phyloP scores from a whole-genome alignment of 1,139 yeast species.

The Blastobotrys petasosporus region DNA sequence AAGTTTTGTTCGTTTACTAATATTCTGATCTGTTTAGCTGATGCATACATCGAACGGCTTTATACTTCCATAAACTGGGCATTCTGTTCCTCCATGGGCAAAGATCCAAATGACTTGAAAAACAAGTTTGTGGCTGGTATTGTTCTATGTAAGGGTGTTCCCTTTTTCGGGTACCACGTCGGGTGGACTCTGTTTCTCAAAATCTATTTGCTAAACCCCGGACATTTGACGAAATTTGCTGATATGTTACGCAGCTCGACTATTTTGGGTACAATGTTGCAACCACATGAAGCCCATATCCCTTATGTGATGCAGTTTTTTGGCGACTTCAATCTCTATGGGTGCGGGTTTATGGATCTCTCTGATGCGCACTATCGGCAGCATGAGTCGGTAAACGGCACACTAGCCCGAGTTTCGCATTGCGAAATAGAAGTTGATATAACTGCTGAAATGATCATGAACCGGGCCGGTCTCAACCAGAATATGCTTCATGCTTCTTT shows the following conservation, averaged over 20 bases:
- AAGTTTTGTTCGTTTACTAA: conserved; percentile 11
- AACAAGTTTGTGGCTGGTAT: conserved; percentile 58
- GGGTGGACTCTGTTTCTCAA: conserved; percentile 63
- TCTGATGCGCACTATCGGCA: conserved; percentile 18
- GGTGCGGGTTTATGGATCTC: conserved; percentile 69
- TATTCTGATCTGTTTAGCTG: conserved; percentile 15
- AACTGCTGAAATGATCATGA: conserved; percentile 50
- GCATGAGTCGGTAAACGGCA: not conserved
- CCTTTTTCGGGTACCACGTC: conserved; percentile 76
- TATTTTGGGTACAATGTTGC: conserved; percentile 35
- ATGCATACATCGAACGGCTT: conserved; percentile 22
- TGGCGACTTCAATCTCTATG: conserved; percentile 75
- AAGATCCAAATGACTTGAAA: conserved; percentile 26
- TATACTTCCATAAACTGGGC: conserved; percentile 27
- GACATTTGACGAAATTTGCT: conserved; percentile 52
- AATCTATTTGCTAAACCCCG: conserved; percentile 61
- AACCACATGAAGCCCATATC: conserved; percentile 73
- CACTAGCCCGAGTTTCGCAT: conserved; percentile 50
- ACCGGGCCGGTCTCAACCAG: conserved; percentile 35
- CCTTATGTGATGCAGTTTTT: conserved; percentile 73
- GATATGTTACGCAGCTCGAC: conserved; percentile 52
- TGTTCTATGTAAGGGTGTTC: conserved; percentile 64
- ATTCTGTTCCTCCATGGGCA: conserved; percentile 27
- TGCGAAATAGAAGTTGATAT: conserved; percentile 67
- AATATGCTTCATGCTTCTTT: not conserved